Conservation (phyloP, 352 stramenopile genomes). For the Globisporangium emineosum region DNA sequence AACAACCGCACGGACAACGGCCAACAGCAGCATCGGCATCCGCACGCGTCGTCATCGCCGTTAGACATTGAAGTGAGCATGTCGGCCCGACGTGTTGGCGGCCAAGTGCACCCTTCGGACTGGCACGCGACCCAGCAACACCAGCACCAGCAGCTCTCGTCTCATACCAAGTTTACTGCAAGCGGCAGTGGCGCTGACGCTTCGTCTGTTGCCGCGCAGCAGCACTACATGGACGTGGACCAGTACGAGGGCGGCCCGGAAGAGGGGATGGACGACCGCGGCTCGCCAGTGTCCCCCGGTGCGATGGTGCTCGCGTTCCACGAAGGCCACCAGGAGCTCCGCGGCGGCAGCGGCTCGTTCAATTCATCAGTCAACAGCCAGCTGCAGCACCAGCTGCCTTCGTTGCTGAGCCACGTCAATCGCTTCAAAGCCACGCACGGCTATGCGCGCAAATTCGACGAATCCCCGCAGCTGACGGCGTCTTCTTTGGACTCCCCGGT, state of each 20-base stretch:
- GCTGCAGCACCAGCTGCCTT: conserved; percentile 12
- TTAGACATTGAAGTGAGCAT: neutral
- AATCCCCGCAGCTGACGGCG: conserved; percentile 17
- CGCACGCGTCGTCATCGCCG: neutral
- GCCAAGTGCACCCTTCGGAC: conserved; percentile 2
- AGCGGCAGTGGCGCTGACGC: neutral
- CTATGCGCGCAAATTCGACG: conserved; percentile 40
- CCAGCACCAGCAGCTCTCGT: neutral
- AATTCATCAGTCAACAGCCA: neutral
- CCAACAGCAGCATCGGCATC: neutral
- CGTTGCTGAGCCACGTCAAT: conserved; percentile 40
- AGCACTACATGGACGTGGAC: conserved; percentile 15
- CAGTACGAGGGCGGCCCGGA: conserved; percentile 10
- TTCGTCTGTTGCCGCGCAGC: neutral
- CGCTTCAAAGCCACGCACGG: conserved; percentile 67
- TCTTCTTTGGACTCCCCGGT: conserved; percentile 24
- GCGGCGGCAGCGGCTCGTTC: neutral
- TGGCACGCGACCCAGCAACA: neutral
- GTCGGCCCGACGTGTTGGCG: neutral
- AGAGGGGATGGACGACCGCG: conserved; percentile 2
- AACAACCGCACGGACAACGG: conserved; percentile 13
- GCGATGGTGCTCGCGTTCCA: conserved; percentile 6
- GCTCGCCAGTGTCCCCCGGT: conserved; percentile 6
- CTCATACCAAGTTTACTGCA: neutral
- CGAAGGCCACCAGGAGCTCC: neutral